Percentiles rank a stretch among this genome's conserved stretches.
These are phyloP conservation scores for Asclepias syriaca DNA, from an alignment of 257 asterid genomes.

Conservation along the genomic window DNA sequence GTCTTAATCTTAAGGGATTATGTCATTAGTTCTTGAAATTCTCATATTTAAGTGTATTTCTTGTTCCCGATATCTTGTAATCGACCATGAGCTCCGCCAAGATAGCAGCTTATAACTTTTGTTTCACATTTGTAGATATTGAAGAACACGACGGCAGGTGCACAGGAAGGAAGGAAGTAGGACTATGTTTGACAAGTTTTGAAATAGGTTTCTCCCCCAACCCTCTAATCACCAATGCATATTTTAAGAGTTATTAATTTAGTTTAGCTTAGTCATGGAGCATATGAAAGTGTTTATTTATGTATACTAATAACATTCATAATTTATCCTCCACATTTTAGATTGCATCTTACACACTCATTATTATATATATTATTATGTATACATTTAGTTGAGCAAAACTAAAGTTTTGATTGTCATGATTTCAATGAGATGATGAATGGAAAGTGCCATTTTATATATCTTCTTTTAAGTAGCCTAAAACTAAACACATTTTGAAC, in stretches of 20 bases:
- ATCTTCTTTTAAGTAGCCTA: neutral
- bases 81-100: neutral
- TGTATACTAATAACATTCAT: neutral
- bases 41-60: neutral
- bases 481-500: neutral
- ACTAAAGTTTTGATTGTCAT: neutral
- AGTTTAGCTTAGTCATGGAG: neutral
- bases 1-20: neutral
- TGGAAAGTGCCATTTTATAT: neutral
- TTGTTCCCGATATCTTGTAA: neutral
- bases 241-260: neutral
- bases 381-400: neutral
- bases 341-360: neutral
- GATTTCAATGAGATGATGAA: neutral
- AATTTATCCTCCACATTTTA: neutral
- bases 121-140: conserved; percentile 30
- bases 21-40: neutral
- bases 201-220: neutral
- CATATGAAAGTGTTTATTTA: neutral
- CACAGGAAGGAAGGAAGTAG: conserved; percentile 44
- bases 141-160: conserved; percentile 54
- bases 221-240: neutral
- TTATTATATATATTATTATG: neutral
- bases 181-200: neutral
- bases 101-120: neutral